Evolutionary conservation across 1,139 yeast genomes (phyloP), one percentile per base, ranked within the genome.

Genomic region (Geotrichum aggregatum): DNA sequence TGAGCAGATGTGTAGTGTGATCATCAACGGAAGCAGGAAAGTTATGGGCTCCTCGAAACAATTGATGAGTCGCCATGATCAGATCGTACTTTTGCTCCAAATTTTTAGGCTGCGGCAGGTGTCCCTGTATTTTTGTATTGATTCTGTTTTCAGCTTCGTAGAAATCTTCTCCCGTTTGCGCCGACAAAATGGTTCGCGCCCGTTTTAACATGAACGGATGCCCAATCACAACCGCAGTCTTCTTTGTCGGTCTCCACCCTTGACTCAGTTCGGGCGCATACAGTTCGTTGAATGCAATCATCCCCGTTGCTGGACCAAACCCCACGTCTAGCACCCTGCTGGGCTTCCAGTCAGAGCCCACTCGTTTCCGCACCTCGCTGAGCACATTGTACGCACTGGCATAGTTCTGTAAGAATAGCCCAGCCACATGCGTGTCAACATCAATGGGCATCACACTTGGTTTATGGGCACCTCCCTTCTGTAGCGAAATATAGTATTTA

Each of bases 221-320:
- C 1, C 96, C 95, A 21, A 83, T 74, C 18, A 91, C 76, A 35
- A 84, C 86, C 0, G 87, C 82, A 50, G 87, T 88, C 61, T 87
- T 87, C 16, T 72, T 73, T 19, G 70, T 72, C 0, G 96, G 92
- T 21, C 71, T 69, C 71, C 78, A 83, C 2, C 71, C 54, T 53
- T 21, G 11, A 10, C 40, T 41, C 13, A 43, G 26, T 0, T 70
- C 72, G 2, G 74, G 75, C 0, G 87, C 89, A 82, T 87, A 78
- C 0, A 89, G 64, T 61, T 89, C 96, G 64, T 89, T 87, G 54
- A 89, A 72, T 0, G 95, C 98, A 8, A 91, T 73, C 73, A 92
- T 83, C 1, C 97, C 98, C 0, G 95, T 84, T 0, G 92, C 94
- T 0, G 98, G 98, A 0, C 98, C 98, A 64, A 78, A 83, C 0